phyloP scores from a whole-genome alignment of 1,284 basidiomycete species.

The Macrocybe sp. region DNA sequence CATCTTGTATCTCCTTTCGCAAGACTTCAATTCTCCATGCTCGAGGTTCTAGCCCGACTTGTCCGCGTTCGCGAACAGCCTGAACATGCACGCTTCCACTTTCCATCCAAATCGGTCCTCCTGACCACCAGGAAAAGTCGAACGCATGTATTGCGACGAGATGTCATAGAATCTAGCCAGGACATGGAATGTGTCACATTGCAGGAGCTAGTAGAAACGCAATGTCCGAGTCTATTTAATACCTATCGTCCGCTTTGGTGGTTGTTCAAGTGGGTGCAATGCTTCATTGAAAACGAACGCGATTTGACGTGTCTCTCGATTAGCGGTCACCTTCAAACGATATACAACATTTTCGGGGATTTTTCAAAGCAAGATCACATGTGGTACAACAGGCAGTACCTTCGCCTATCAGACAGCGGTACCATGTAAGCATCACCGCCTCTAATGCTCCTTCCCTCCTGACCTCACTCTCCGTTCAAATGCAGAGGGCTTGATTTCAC shows the following conservation, averaged over 20 bases:
- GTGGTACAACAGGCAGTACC: constrained; percentile 24
- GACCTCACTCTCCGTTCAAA: constrained; percentile 3
- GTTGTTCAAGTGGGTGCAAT: constrained; percentile 49
- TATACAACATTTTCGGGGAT: constrained; percentile 59
- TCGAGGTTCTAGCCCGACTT: too few relatives aligned
- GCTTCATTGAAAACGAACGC: not conserved
- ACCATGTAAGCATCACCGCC: constrained; percentile 30
- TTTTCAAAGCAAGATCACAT: constrained; percentile 44
- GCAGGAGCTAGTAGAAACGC: constrained; percentile 44
- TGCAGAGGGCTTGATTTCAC: constrained; percentile 69
- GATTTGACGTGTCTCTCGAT: not conserved
- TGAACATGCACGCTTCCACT: constrained; percentile 18
- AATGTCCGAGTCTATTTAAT: constrained; percentile 50
- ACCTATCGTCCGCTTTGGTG: constrained; percentile 60
- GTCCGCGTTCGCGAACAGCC: too few relatives aligned
- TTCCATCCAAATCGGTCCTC: constrained; percentile 30
- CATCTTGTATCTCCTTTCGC: too few relatives aligned
- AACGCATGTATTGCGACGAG: too few relatives aligned
- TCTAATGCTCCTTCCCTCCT: not conserved
- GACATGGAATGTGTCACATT: constrained; percentile 34
- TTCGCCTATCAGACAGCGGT: constrained; percentile 36
- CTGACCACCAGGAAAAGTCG: constrained; percentile 26
- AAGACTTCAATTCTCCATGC: too few relatives aligned
- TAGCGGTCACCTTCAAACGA: constrained; percentile 68
- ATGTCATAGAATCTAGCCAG: constrained; percentile 7